Percentiles rank a stretch among this genome's conserved stretches.
phyloP scores from a whole-genome alignment of 176 grass and related monocot species.

The Lolium perenne region DNA sequence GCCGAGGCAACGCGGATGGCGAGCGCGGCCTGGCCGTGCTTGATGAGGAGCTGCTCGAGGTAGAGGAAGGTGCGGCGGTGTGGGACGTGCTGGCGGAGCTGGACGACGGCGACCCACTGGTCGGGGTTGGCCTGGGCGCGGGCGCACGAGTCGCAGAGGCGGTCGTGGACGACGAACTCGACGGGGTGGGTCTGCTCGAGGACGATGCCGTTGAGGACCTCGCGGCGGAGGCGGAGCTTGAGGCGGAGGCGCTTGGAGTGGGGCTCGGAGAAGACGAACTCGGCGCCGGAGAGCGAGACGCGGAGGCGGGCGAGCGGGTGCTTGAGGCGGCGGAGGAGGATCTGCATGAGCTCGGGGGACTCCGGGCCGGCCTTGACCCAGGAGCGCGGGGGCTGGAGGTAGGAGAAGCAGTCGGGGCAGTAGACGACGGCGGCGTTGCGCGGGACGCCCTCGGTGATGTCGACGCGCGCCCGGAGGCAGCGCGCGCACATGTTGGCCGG shows the following conservation, averaged over 20 bases:
- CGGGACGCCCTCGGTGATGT: slow-evolving; percentile 76
- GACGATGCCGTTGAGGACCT: slow-evolving; percentile 74
- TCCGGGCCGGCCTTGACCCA: slow-evolving; percentile 72
- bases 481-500: slow-evolving; percentile 92
- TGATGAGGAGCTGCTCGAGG: slow-evolving; percentile 87
- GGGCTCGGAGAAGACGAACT: slow-evolving; percentile 93
- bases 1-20: slow-evolving; percentile 64
- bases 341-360: slow-evolving; percentile 81
- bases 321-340: slow-evolving; percentile 79
- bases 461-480: slow-evolving; percentile 74
- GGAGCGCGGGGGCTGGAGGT: slow-evolving; percentile 68
- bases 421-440: slow-evolving; percentile 61
- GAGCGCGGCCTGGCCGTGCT: slow-evolving; percentile 69
- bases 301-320: slow-evolving; percentile 63
- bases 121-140: slow-evolving; percentile 78
- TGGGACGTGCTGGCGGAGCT: slow-evolving; percentile 80
- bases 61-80: slow-evolving; percentile 91
- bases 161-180: slow-evolving; percentile 85
- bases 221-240: slow-evolving; percentile 83
- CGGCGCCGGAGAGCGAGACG: slow-evolving; percentile 73
- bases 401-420: slow-evolving; percentile 70
- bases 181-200: slow-evolving; percentile 80
- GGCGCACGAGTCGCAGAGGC: slow-evolving; percentile 66
- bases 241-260: slow-evolving; percentile 97
- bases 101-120: slow-evolving; percentile 78